Evolutionary conservation across 805 yeast genomes (phyloP), one percentile per base, ranked within the genome.

Genomic region (Ogataea chonburiensis): DNA sequence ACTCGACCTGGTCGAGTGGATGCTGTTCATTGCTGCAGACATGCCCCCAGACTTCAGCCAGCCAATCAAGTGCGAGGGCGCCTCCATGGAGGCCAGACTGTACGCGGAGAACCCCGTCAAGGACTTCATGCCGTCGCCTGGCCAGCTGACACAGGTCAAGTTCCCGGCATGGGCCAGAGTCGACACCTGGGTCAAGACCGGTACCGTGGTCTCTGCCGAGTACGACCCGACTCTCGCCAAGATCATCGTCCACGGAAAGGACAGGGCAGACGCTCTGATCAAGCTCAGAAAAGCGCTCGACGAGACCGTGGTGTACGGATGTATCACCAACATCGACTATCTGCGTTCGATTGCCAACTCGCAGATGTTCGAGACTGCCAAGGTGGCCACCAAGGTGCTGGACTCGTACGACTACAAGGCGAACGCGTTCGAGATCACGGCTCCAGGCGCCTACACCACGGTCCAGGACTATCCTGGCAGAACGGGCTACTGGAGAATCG

Each of bases 61-160:
- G 45, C 63, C 65, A 26, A 70, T 87, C 34, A 67, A 63, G 10
- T 77, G 81, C 23, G 71, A 75, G 31, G 98, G 98, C 47, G 95
- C 94, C 0, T 77, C 96, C 0, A 91, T 91, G 89, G 98, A 91
- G 65, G 98, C 96, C 21, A 76, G 98, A 58, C 69, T 91, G 33
- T 93, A 93, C 51, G 97, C 98, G 23, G 98, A 91, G 63, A 91
- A 93, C 65, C 98, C 98, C 1, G 91, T 85, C 27, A 89, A 87
- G 57, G 96, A 82, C 47, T 91, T 91, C 64, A 75, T 81, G 72
- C 98, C 98, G 14, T 86, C 96, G 20, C 98, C 98, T 18, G 98
- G 98, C 46, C 94, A 84, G 61, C 67, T 91, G 40, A 80, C 87
- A 8, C 88, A 86, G 47, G 89, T 91, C 25, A 60, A 64, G 34